Evolutionary conservation across 768 basidiomycete genomes (phyloP).

Genomic region (Cystoderma amianthinum): DNA sequence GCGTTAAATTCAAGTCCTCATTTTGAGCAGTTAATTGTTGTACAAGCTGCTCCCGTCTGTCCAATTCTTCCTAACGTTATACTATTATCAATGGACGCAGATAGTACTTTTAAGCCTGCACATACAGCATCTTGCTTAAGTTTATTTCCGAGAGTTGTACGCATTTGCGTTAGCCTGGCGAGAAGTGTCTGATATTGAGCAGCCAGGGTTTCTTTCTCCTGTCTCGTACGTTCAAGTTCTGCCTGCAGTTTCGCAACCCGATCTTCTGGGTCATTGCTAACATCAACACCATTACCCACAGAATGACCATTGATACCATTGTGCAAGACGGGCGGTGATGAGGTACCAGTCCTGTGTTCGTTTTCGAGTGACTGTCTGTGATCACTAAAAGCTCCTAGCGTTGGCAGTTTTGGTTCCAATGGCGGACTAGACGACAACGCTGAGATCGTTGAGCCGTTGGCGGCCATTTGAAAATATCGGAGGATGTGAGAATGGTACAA

Average conservation of each 20-base stretch:
- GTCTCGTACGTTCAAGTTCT: conserved; percentile 67
- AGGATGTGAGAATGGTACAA: background rate
- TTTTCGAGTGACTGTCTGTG: conserved; percentile 39
- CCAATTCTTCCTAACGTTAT: conserved; percentile 86
- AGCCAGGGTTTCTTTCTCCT: conserved; percentile 86
- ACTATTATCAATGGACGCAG: conserved; percentile 1
- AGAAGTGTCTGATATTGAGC: conserved; percentile 83
- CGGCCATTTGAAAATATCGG: background rate
- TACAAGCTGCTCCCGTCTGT: conserved; percentile 81
- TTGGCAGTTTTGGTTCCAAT: conserved; percentile 11
- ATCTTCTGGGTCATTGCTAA: conserved; percentile 35
- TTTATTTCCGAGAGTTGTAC: conserved; percentile 89
- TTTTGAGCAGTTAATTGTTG: conserved; percentile 74
- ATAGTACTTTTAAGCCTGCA: conserved; percentile 6
- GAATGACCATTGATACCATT: conserved; percentile 29
- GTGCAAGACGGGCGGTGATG: conserved; percentile 16
- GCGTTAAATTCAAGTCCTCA: conserved; percentile 60
- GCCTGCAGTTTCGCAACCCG: conserved; percentile 55
- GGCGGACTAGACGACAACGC: background rate
- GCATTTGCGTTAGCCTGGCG: conserved; percentile 87
- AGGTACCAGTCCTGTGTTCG: conserved; percentile 25
- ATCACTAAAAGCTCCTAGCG: conserved; percentile 14
- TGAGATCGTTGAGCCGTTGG: background rate
- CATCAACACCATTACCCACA: conserved; percentile 18
- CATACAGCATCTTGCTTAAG: conserved; percentile 92